Base-by-base conservation (phyloP, 208 protist genomes). In the Trypanosoma melophagium region DNA sequence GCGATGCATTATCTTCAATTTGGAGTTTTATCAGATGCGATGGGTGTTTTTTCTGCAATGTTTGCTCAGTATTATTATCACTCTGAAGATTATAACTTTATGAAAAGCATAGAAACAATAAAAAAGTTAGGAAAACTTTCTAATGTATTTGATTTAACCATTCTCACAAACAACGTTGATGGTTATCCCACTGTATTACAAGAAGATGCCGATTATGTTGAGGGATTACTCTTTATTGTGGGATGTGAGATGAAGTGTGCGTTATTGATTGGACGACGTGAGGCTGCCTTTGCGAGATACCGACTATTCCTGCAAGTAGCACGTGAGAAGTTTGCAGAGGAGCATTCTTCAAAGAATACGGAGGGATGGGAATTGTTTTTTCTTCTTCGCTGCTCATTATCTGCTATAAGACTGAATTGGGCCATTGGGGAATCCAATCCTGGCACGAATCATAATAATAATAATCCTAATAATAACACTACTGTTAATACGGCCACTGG, bases 61-160 rank as follows among this genome's bases (percentile, higher is more conserved):
- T 94, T 85, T 67, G 52, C 81, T n/a, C 75, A 87, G 57, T 96
- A 96, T 76, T 94, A 87, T 71, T 92, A 93, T 77, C 82, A 83
- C 73, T 94, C 90, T 2, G 90, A 96, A 25, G 87, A 96, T 70
- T 96, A 87, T 60, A 54, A 17, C 14, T 89, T 95, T 67, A 65
- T 91, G 24, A 52, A 31, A 38, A 38, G 42, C 7, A 55, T 16
- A 19, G 21, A 12, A 22, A 84, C 83, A 31, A 63, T 95, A 25
- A 70, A 83, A 66, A 59, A 65, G n/a, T 70, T 93, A n/a, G 81
- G 71, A 13, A 77, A 79, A 25, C 53, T 82, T 17, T 58, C 76
- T 0, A 79, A 81, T 54, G 56, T 94, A 13, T 86, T 94, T 71
- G 78, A 87, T 24, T 51, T 74, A 8, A 40, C 63, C 8, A 51